A percentile compares a stretch with the other conserved stretches of the same genome.
Conservation (phyloP, 73 alveolate genomes). For the Blepharisma japonicum region DNA sequence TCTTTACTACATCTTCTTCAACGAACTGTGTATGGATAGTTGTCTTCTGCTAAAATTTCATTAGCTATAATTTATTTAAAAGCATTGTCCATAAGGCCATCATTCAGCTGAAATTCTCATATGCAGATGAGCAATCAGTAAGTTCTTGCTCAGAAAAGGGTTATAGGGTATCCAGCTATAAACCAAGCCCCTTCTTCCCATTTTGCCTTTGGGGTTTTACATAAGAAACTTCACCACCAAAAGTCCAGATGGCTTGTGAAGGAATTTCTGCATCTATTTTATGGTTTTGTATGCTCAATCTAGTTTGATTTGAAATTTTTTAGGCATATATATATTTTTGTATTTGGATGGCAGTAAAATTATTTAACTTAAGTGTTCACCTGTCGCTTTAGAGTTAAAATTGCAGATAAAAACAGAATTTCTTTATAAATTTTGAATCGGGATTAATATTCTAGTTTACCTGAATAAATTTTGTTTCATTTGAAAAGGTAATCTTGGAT, state of each 20-base stretch:
- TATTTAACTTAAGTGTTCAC: neutral
- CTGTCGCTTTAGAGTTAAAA: neutral
- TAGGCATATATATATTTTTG: neutral
- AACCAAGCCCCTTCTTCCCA: conserved; percentile 48
- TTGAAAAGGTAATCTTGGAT: no score
- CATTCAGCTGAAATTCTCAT: conserved; percentile 52
- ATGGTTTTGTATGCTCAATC: no score
- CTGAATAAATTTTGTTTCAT: conserved; percentile 37
- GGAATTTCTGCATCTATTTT: no score
- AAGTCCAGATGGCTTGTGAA: no score
- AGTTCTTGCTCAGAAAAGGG: conserved; percentile 61
- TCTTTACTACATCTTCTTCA: conserved; percentile 24
- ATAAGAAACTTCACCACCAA: conserved; percentile 34
- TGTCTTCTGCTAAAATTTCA: conserved; percentile 33
- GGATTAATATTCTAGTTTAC: conserved; percentile 46
- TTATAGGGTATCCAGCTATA: neutral
- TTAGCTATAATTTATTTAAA: conserved; percentile 31
- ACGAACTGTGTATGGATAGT: conserved; percentile 43
- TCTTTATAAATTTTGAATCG: conserved; percentile 33
- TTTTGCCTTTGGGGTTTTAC: conserved; percentile 55
- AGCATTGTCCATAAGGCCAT: conserved; percentile 56
- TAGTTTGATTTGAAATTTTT: no score
- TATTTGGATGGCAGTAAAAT: conserved; percentile 34
- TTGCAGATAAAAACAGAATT: conserved; percentile 27
- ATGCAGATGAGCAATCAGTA: conserved; percentile 53